Evolutionary conservation across 169 alveolate genomes (phyloP).

Genomic region (Plasmodium sp.): DNA sequence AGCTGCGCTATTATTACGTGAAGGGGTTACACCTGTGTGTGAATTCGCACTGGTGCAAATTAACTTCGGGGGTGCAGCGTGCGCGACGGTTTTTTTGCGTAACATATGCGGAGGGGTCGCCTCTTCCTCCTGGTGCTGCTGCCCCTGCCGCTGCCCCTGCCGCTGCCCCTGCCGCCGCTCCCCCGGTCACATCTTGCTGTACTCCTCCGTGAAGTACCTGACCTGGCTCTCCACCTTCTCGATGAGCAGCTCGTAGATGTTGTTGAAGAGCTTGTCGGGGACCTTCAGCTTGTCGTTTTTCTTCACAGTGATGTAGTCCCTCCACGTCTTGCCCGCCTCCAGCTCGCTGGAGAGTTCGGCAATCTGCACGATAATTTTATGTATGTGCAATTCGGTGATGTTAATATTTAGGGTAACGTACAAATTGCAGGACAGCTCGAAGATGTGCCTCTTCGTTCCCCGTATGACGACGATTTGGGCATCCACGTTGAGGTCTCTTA

Average conservation of each 20-base stretch:
- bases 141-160: neutral
- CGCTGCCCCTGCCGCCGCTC: neutral
- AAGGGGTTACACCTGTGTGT: neutral
- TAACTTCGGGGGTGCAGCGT: neutral
- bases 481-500: slow-evolving; percentile 85
- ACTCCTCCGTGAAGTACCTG: slow-evolving; percentile 36
- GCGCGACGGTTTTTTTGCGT: neutral
- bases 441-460: slow-evolving; percentile 88
- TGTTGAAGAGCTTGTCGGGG: slow-evolving; percentile 23
- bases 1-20: neutral
- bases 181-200: slow-evolving; percentile 18
- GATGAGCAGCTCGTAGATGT: slow-evolving; percentile 12
- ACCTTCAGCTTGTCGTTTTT: slow-evolving; percentile 55
- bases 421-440: slow-evolving; percentile 83
- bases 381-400: slow-evolving; percentile 30
- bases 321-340: slow-evolving; percentile 84
- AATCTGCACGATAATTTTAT: slow-evolving; percentile 74
- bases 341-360: slow-evolving; percentile 82
- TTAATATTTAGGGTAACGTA: slow-evolving; percentile 42
- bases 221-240: slow-evolving; percentile 31
- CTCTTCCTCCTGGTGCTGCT: neutral
- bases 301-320: slow-evolving; percentile 74
- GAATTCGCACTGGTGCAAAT: neutral
- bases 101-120: neutral
- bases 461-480: slow-evolving; percentile 89